Evolutionary conservation across 176 grass and related monocot species (phyloP), one percentile per base, ranked within the genome.

Genomic region (Phragmites australis): DNA sequence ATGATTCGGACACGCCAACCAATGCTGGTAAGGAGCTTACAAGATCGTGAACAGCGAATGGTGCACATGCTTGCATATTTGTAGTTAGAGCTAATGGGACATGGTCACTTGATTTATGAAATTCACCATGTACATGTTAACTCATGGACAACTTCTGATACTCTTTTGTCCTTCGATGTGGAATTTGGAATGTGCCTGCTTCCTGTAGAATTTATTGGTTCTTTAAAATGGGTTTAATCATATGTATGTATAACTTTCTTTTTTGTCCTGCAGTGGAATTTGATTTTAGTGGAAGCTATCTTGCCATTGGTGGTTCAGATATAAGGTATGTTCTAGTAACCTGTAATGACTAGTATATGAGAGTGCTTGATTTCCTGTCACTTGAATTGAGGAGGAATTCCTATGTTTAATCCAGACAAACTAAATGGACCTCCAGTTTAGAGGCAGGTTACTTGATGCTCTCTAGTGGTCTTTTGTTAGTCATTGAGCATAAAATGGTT

Each of bases 211-310:
- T 86, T 72, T 58, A 55, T 72, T 64, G 15, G n/a, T 44, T 82
- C 0, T 42, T 26, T 21, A 43, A 22, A 16, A 32, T 64, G 9
- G 31, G 6, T 56, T 82, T 50, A 70, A 63, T 76, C 54, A 43
- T 65, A 52, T 76, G 18, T 58, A 46, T 46, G 47, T 18, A 30
- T 50, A 6, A 23, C 9, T 74, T 66, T 29, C 40, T 56, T 2
- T 75, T 83, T 74, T 77, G 16, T 75, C 45, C 57, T 93, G 76
- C 88, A 99, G 96, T 99, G 88, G 93, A 96, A 52, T 99, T 99
- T 74, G 97, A 99, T 69, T 95, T 82, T 57, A 99, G 97, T 13
- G 97, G 97, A 52, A 99, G 65, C 62, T 99, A 99, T 88, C 93
- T 99, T 87, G 93, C 90, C 70, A 80, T 96, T 88, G 88, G 86